Conservation (phyloP, 768 basidiomycete species). For the Tulasnella sp. region DNA sequence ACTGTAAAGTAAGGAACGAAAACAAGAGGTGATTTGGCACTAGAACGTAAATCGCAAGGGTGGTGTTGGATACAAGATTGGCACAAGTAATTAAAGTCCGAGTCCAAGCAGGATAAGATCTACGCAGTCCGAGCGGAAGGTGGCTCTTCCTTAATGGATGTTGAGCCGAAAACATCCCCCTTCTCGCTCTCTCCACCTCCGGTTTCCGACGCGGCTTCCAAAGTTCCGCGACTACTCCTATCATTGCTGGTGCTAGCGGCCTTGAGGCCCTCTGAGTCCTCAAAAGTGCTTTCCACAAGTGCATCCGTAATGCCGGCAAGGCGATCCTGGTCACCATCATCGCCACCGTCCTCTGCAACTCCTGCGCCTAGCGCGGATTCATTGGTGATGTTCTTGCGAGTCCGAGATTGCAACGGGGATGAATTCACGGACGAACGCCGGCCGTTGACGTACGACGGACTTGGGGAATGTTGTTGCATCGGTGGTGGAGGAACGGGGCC, state of each 20-base stretch:
- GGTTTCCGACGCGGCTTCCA: not conserved
- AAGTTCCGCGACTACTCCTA: not conserved
- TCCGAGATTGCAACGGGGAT: not conserved
- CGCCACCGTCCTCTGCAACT: not conserved
- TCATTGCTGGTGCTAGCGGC: not conserved
- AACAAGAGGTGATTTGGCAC: not conserved
- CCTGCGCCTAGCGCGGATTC: not conserved
- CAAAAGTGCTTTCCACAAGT: too few species aligned
- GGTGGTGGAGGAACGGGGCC: not conserved
- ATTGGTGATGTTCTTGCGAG: not conserved
- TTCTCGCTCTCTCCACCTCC: not conserved
- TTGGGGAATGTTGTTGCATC: not conserved
- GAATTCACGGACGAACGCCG: not conserved
- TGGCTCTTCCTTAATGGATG: not conserved
- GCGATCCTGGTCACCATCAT: not conserved
- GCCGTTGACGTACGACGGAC: not conserved
- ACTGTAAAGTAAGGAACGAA: not conserved
- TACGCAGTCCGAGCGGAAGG: not conserved
- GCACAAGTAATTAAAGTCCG: slow-evolving; percentile 6
- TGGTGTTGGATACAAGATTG: slow-evolving; percentile 5
- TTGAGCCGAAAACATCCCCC: not conserved
- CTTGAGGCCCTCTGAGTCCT: not conserved
- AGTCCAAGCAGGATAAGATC: not conserved
- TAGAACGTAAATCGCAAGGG: not conserved
- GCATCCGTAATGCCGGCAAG: not conserved